Conservation (phyloP, 305 asterid species). For the Plantago lanceolata region DNA sequence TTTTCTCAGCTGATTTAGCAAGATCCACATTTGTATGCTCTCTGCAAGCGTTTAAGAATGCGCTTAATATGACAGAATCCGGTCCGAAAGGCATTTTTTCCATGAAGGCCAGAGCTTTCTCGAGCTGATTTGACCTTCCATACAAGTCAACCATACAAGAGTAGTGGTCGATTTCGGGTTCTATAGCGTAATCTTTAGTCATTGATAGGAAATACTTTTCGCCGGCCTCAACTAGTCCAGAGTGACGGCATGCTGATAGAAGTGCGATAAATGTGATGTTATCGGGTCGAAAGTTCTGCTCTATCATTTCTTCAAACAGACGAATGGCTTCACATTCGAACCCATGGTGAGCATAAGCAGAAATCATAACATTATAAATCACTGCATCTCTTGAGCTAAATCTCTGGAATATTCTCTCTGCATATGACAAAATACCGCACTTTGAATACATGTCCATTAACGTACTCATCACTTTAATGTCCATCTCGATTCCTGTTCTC, state of each 20-base stretch:
- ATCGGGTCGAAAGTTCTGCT: conserved; percentile 52
- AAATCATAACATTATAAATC: conserved; percentile 71
- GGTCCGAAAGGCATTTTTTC: conserved; percentile 56
- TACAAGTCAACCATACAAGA: conserved; percentile 92
- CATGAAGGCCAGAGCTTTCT: conserved; percentile 56
- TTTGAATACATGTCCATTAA: conserved; percentile 79
- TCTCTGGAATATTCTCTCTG: conserved; percentile 44
- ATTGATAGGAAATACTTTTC: conserved; percentile 59
- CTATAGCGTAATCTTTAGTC: conserved; percentile 47
- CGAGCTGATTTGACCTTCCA: conserved; percentile 70
- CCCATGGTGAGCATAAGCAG: conserved; percentile 84
- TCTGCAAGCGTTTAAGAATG: conserved; percentile 74
- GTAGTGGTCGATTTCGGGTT: conserved; percentile 72
- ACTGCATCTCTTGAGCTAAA: conserved; percentile 41
- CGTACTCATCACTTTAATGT: conserved; percentile 52
- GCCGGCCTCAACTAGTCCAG: conserved; percentile 61
- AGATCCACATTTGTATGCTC: conserved; percentile 50
- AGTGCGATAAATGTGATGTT: conserved; percentile 66
- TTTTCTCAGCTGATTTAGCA: conserved; percentile 58
- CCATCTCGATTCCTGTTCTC: conserved; percentile 42
- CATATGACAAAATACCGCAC: conserved; percentile 58
- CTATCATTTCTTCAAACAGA: conserved; percentile 56
- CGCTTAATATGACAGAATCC: conserved; percentile 53
- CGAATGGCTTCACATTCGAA: conserved; percentile 46
- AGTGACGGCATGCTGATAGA: conserved; percentile 76